phyloP scores from a whole-genome alignment of 2,329 filamentous ascomycete species.

The Neodidymelliopsis sp. region DNA sequence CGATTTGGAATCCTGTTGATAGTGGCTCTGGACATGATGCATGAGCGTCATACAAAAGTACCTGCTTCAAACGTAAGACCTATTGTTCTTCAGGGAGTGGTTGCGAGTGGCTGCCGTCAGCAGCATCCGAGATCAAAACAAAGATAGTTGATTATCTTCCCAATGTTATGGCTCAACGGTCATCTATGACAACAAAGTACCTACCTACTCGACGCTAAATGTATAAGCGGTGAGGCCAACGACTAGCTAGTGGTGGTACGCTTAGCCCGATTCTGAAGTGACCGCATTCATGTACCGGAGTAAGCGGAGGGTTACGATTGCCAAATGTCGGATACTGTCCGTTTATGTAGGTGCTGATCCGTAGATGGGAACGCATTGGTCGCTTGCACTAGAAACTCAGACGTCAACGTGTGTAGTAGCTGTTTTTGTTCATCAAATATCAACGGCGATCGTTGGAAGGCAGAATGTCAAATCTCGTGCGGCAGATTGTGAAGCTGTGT shows the following conservation, averaged over 20 bases:
- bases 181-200: not conserved
- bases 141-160: not conserved
- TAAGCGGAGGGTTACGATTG: not conserved
- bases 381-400: too few relatives aligned
- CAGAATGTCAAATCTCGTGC: too few relatives aligned
- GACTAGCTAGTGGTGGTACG: not conserved
- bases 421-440: too few relatives aligned
- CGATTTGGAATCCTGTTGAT: slow-evolving; percentile 10
- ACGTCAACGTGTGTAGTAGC: too few relatives aligned
- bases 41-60: slow-evolving; percentile 2
- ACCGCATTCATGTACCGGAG: not conserved
- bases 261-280: not conserved
- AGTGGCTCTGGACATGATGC: not conserved
- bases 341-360: not conserved
- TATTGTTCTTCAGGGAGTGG: not conserved
- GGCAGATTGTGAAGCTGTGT: too few relatives aligned
- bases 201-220: slow-evolving; percentile 2
- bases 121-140: not conserved
- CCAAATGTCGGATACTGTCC: not conserved
- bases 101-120: not conserved
- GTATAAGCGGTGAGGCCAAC: not conserved
- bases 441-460: too few relatives aligned
- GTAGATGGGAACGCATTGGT: too few relatives aligned
- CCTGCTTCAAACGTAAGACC: not conserved
- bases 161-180: not conserved